A percentile compares a stretch with the other conserved stretches of the same genome.
Evolutionary conservation across 192 early-diverging fungal species (phyloP).

Genomic region (Piromyces finnis): DNA sequence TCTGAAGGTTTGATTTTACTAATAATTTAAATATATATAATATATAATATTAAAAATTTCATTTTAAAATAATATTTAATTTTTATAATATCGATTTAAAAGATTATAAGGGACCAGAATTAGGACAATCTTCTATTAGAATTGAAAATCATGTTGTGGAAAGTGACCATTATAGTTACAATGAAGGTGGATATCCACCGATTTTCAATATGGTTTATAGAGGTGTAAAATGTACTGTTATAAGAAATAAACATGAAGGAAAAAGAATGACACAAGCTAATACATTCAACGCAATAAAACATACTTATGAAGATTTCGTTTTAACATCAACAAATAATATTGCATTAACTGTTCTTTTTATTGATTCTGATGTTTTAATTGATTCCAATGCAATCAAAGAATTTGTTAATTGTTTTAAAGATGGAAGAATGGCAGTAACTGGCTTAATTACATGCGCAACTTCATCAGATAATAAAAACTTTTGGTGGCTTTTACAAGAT

Average conservation of each 20-base stretch:
- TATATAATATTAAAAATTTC: too few relatives aligned
- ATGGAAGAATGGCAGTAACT: conserved; percentile 13
- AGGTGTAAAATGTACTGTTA: neutral
- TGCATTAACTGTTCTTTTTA: conserved; percentile 11
- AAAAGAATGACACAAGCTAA: conserved; percentile 26
- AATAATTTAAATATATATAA: too few relatives aligned
- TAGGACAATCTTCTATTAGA: neutral
- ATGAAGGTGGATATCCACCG: neutral
- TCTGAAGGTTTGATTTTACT: neutral
- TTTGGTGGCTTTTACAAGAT: conserved; percentile 17
- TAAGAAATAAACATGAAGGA: conserved; percentile 15
- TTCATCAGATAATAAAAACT: neutral
- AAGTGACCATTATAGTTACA: neutral
- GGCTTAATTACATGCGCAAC: conserved; percentile 12
- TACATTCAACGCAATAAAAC: conserved; percentile 8
- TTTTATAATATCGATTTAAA: too few relatives aligned
- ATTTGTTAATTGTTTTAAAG: conserved; percentile 7
- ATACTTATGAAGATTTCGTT: conserved; percentile 1
- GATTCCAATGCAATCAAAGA: conserved; percentile 8
- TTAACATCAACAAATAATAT: neutral
- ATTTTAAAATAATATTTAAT: too few relatives aligned
- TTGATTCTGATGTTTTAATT: conserved; percentile 26
- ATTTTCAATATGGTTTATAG: neutral
- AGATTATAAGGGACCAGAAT: too few relatives aligned
- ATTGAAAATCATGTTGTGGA: neutral